Evolutionary conservation across 805 yeast genomes (phyloP).

Genomic region (Tetrapisispora iriomotensis): DNA sequence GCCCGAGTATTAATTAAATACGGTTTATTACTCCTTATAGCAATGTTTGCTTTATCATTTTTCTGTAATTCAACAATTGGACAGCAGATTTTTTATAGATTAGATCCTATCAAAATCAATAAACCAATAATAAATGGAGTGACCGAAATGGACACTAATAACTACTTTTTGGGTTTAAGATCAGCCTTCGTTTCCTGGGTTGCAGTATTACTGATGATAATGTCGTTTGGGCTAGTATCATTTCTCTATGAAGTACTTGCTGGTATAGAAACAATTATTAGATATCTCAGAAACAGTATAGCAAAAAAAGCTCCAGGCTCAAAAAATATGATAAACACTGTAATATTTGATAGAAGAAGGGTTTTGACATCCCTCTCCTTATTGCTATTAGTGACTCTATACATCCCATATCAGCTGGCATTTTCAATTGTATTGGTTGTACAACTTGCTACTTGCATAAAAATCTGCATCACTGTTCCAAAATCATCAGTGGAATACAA

Average conservation of each 20-base stretch:
- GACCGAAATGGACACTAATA: slow-evolving; percentile 35
- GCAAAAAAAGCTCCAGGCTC: background rate
- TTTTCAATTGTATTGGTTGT: slow-evolving; percentile 49
- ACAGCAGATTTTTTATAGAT: slow-evolving; percentile 32
- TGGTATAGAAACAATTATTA: slow-evolving; percentile 3
- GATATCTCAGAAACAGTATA: background rate
- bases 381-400: slow-evolving; percentile 42
- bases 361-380: slow-evolving; percentile 31
- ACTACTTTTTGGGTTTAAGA: slow-evolving; percentile 60
- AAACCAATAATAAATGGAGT: slow-evolving; percentile 35
- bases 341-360: slow-evolving; percentile 18
- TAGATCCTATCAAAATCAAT: slow-evolving; percentile 48
- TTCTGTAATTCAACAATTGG: slow-evolving; percentile 27
- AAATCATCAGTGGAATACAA: slow-evolving; percentile 7
- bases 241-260: slow-evolving; percentile 4
- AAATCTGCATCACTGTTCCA: slow-evolving; percentile 14
- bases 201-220: slow-evolving; percentile 43
- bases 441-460: slow-evolving; percentile 46
- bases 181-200: slow-evolving; percentile 46
- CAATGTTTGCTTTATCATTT: slow-evolving; percentile 30
- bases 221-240: slow-evolving; percentile 17
- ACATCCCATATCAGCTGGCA: slow-evolving; percentile 76
- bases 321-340: background rate
- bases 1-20: slow-evolving; percentile 26
- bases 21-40: slow-evolving; percentile 24